phyloP scores from a whole-genome alignment of 768 basidiomycete species.

The Amanita muscaria region DNA sequence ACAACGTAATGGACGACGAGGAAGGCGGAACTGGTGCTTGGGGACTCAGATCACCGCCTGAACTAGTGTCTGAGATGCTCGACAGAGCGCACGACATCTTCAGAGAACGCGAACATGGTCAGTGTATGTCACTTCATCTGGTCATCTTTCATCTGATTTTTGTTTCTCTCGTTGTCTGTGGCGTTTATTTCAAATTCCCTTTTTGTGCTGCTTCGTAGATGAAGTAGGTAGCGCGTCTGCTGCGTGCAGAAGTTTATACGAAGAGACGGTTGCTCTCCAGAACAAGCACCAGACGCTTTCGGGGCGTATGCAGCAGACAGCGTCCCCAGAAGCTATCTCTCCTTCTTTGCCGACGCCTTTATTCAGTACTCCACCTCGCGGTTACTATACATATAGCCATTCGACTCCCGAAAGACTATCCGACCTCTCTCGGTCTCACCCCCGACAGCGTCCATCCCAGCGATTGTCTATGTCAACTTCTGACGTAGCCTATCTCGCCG shows the following conservation, averaged over 20 bases:
- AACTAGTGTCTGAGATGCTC: conserved; percentile 63
- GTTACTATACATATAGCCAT: conserved; percentile 22
- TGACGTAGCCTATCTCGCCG: conserved; percentile 63
- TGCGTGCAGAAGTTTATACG: conserved; percentile 60
- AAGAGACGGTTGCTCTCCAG: conserved; percentile 61
- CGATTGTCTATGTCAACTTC: conserved; percentile 57
- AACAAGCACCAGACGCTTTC: conserved; percentile 65
- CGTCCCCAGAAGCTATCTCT: conserved; percentile 24
- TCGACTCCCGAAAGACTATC: conserved; percentile 18
- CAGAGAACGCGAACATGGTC: conserved; percentile 69
- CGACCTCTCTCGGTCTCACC: conserved; percentile 18
- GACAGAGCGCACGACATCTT: conserved; percentile 69
- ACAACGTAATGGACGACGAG: conserved; percentile 2
- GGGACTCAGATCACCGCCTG: conserved; percentile 49
- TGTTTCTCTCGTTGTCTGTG: conserved; percentile 2
- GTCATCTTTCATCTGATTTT: conserved; percentile 6
- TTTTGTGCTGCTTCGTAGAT: conserved; percentile 17
- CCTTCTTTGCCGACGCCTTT: conserved; percentile 28
- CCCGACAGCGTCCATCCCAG: conserved; percentile 26
- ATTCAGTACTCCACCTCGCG: conserved; percentile 18
- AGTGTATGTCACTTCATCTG: conserved; percentile 17
- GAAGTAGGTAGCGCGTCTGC: conserved; percentile 64
- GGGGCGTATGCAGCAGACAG: conserved; percentile 41
- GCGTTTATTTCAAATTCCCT: background rate
- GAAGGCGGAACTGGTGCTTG: conserved; percentile 17